Conservation (phyloP, 2,329 filamentous ascomycete genomes). For the Botryosphaeria dothidea region DNA sequence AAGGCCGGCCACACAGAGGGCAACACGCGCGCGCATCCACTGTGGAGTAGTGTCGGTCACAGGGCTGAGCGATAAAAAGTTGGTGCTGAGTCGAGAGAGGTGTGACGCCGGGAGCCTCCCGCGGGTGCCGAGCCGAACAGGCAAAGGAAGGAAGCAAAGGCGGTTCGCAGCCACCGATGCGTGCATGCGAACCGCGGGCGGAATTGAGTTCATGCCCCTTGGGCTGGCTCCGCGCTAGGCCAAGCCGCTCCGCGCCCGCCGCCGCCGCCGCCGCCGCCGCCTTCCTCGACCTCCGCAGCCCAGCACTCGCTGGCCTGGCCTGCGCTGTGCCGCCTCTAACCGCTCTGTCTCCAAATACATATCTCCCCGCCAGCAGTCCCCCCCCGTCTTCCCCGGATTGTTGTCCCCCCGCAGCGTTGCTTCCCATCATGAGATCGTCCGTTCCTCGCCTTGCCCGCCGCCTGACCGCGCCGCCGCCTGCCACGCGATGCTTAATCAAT, state of each 20-base stretch:
- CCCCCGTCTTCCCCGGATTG: slow-evolving; percentile 10
- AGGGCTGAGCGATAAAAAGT: background rate
- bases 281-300: background rate
- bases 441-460: background rate
- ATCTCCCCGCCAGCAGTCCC: background rate
- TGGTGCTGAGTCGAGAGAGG: background rate
- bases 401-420: slow-evolving; percentile 8
- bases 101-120: background rate
- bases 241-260: background rate
- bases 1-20: background rate
- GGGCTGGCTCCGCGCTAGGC: background rate
- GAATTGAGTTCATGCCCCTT: background rate
- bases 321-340: slow-evolving; percentile 12
- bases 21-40: slow-evolving; percentile 10
- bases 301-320: too few relatives aligned
- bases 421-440: background rate
- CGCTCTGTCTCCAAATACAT: background rate
- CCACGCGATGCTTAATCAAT: background rate
- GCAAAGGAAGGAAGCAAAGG: too few relatives aligned
- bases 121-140: background rate
- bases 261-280: background rate
- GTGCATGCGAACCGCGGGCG: background rate
- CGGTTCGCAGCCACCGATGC: background rate
- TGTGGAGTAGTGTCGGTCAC: background rate
- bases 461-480: background rate